Conservation (phyloP, 2,329 filamentous ascomycete species). For the Ophioceras dolichostomum region DNA sequence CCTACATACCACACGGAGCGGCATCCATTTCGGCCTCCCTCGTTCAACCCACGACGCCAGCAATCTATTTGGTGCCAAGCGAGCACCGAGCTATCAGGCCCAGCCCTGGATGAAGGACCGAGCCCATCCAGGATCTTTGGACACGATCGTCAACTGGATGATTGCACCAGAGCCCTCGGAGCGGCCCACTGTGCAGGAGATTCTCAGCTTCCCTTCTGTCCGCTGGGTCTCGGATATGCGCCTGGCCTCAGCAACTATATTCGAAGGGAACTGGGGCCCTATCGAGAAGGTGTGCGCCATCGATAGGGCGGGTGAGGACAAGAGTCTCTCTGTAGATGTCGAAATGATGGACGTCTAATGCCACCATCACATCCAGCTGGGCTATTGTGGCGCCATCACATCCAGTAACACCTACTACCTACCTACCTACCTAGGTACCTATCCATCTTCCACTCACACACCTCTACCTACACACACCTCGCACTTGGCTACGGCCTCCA, state of each 20-base stretch:
- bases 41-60: constrained; percentile 18
- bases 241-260: constrained; percentile 83
- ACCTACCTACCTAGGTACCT: not conserved
- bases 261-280: constrained; percentile 92
- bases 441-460: constrained; percentile 6
- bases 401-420: not conserved
- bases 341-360: constrained; percentile 47
- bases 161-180: constrained; percentile 61
- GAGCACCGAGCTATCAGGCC: constrained; percentile 44
- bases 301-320: constrained; percentile 9
- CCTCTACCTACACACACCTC: too few relatives aligned
- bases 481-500: too few relatives aligned
- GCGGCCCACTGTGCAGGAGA: constrained; percentile 62
- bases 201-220: constrained; percentile 63
- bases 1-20: constrained; percentile 5
- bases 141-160: constrained; percentile 80
- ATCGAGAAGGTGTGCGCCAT: constrained; percentile 36
- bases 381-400: not conserved
- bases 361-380: constrained; percentile 7
- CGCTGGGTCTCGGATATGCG: constrained; percentile 69
- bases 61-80: constrained; percentile 34
- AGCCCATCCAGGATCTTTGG: constrained; percentile 60
- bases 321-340: too few relatives aligned
- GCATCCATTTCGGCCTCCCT: constrained; percentile 12
- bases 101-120: constrained; percentile 84